These are phyloP conservation scores for Coemansia sp. DNA, from an alignment of 192 early-diverging fungal species.

Conservation along the genomic window DNA sequence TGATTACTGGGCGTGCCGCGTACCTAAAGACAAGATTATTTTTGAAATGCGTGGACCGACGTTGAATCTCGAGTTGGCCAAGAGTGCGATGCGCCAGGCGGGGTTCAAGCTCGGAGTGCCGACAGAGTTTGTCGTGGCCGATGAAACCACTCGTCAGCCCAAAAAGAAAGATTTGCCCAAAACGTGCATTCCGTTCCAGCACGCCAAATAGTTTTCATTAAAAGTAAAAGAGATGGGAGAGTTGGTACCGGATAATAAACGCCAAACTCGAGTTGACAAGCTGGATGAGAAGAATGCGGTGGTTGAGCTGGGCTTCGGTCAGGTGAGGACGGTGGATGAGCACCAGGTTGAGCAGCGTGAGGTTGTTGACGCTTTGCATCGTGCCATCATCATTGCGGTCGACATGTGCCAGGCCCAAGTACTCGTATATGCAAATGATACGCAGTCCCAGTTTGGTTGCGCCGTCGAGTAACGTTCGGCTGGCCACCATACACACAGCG, in stretches of 20 bases:
- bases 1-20: constrained; percentile 90
- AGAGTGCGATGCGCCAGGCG: constrained; percentile 49
- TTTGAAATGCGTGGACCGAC: constrained; percentile 81
- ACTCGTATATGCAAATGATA: constrained; percentile 38
- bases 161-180: constrained; percentile 45
- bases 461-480: constrained; percentile 37
- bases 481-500: constrained; percentile 29
- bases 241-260: constrained; percentile 77
- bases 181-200: constrained; percentile 47
- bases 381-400: constrained; percentile 34
- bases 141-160: constrained; percentile 44
- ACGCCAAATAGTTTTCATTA: constrained; percentile 37
- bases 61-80: constrained; percentile 69
- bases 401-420: constrained; percentile 25
- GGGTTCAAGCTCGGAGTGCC: constrained; percentile 49
- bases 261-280: constrained; percentile 64
- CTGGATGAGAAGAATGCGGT: constrained; percentile 68
- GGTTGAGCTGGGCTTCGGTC: constrained; percentile 64
- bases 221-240: constrained; percentile 83
- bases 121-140: constrained; percentile 44
- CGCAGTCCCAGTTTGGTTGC: constrained; percentile 29
- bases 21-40: constrained; percentile 83
- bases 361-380: constrained; percentile 75
- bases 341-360: constrained; percentile 90
- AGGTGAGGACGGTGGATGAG: constrained; percentile 77